Evolutionary conservation across 2,329 filamentous ascomycete species (phyloP), one percentile per base, ranked within the genome.

Genomic region (Fusarium citri): DNA sequence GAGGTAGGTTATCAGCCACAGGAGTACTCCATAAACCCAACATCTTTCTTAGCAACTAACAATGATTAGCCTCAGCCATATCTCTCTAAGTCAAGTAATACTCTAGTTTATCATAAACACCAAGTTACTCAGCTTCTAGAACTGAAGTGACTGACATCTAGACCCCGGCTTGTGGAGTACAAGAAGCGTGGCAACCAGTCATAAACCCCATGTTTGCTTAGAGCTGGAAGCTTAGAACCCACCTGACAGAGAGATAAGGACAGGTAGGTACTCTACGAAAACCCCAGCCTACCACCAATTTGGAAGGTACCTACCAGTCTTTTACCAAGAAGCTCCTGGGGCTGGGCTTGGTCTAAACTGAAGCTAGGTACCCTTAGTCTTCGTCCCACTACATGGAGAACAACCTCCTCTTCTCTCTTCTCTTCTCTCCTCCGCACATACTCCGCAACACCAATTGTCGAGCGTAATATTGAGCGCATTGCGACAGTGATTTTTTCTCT

Each of bases 271-370:
- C 65, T 69, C 60, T 55, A 23, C 25, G 40, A 48, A 40, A 30
- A 53, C 69, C 66, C 63, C 66, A 53, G 61, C 49, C 71, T 74
- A 73, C 71, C 64, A 75, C 71, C 58, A 64, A 75, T 66, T 20
- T 66, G 71, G 73, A 72, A 75, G 73, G 73, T 74, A 71, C 49
- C 64, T 67, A 58, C 22, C 34, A 41, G 49, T 53, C 22, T 37
- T 40, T 28, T 31, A 37, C 34, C 18, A n/a, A 51, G 31, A 31
- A 31, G 28, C 18, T 37, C 34, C 34, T 37, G 34, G 34, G 34
- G 34, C 34, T 37, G 34, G 34, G 5, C 34, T 37, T 30, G 23
- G 23, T 25, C 30, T 50, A 61, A 48, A 56, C 22, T 51, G 45
- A 48, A 56, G 55, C 49, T 51, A 37, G 34, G 34, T n/a, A 56